phyloP scores from a whole-genome alignment of 2,329 filamentous ascomycete species.

The Microsporum ferrugineum region DNA sequence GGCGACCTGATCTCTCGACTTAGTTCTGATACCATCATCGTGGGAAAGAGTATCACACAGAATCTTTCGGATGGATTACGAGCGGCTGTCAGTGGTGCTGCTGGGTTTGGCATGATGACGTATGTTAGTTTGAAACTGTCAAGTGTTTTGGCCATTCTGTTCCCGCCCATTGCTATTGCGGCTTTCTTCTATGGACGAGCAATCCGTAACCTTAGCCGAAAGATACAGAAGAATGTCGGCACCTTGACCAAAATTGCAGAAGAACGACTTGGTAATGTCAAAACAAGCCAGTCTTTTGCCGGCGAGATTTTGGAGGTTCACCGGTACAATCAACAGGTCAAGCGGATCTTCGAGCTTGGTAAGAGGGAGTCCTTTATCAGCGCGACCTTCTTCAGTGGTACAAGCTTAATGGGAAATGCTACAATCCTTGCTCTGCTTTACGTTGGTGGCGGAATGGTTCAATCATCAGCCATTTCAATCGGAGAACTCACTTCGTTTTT shows the following conservation, averaged over 20 bases:
- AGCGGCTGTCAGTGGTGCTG: conserved; percentile 76
- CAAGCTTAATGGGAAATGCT: conserved; percentile 74
- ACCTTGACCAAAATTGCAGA: conserved; percentile 94
- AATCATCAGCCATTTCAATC: conserved; percentile 71
- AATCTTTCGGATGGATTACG: conserved; percentile 94
- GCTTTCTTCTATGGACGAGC: conserved; percentile 85
- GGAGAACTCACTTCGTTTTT: conserved; percentile 92
- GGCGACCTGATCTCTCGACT: conserved; percentile 92
- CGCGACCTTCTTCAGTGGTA: conserved; percentile 72
- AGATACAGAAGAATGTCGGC: conserved; percentile 88
- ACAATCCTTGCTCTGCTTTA: conserved; percentile 85
- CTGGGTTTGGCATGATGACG: conserved; percentile 88
- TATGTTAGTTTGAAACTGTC: conserved; percentile 88
- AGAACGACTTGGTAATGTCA: conserved; percentile 91
- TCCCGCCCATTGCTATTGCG: conserved; percentile 79
- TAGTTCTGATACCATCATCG: conserved; percentile 92
- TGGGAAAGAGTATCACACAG: conserved; percentile 96
- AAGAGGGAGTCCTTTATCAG: conserved; percentile 77
- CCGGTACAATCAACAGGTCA: conserved; percentile 84
- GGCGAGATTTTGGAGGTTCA: conserved; percentile 82
- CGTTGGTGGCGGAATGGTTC: conserved; percentile 81
- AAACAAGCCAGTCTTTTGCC: conserved; percentile 91
- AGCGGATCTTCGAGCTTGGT: conserved; percentile 82
- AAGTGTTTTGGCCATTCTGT: conserved; percentile 71
- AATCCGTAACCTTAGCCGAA: conserved; percentile 78